Conservation (phyloP, 2,329 filamentous ascomycete genomes). For the Cyanodermella asteris region DNA sequence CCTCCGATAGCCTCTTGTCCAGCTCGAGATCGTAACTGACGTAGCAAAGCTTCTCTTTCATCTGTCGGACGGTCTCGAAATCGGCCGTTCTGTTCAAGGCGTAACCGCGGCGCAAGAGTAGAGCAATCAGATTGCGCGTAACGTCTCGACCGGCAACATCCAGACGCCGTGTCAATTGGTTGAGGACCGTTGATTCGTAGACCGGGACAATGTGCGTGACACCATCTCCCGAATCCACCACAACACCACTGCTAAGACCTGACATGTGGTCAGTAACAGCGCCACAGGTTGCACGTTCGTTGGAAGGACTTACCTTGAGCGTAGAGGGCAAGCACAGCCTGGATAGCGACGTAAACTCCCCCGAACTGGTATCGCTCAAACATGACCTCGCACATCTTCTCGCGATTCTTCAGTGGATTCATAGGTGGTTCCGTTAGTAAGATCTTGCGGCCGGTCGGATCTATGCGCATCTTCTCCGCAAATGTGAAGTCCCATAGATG, state of each 20-base stretch:
- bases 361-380: constrained; percentile 93
- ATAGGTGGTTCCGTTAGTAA: constrained; percentile 91
- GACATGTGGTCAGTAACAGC: constrained; percentile 1
- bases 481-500: constrained; percentile 99
- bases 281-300: constrained; percentile 14
- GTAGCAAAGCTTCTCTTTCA: constrained; percentile 99
- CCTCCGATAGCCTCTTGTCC: constrained; percentile 87
- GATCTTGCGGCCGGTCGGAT: constrained; percentile 84
- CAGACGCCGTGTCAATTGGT: constrained; percentile 81
- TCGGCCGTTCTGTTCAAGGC: constrained; percentile 94
- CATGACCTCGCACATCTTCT: constrained; percentile 99
- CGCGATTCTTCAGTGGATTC: constrained; percentile 90
- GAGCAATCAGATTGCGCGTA: constrained; percentile 90
- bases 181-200: constrained; percentile 93
- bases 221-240: constrained; percentile 93
- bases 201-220: constrained; percentile 98
- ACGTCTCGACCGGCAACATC: constrained; percentile 94
- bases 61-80: constrained; percentile 95
- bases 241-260: constrained; percentile 83
- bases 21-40: constrained; percentile 95
- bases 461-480: constrained; percentile 85
- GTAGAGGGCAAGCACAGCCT: constrained; percentile 87
- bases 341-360: constrained; percentile 93
- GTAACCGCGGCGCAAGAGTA: constrained; percentile 82
- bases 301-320: constrained; percentile 49